Base-by-base conservation (phyloP, 495 filamentous ascomycete genomes). In the Clavariopsis aquatica region DNA sequence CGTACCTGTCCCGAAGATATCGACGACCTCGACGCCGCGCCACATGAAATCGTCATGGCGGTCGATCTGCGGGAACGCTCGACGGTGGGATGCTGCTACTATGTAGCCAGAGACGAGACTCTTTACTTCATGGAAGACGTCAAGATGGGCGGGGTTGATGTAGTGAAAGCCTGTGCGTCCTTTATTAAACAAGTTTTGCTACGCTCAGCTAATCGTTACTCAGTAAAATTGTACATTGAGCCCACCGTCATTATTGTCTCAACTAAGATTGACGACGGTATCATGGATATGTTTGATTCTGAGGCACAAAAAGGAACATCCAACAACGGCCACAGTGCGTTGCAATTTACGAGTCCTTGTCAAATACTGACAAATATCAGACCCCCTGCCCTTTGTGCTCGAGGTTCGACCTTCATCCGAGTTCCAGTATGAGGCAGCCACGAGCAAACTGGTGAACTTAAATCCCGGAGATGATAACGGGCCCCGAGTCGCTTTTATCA, bases 81-180 rank as follows among this genome's bases (percentile, higher is more conserved):
- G 0, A 89, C 83, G 0, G 80, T 98, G 15, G 94, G 94, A 5
- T 98, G 93, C 72, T 87, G 90, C 24, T 96, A 94, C 74, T 98
- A 93, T 74, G 79, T 88, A 22, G 87, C 86, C 2, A 76, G 82
- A 45, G 86, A 96, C 31, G 87, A 91, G 72, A 87, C 79, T 51
- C 75, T 98, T 13, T 89, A 88, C 31, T 76, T 97, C 52, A 84
- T 96, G 69, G 87, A 93, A 66, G 94, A 98, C 71, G 81, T 89
- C n/a, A 82, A 83, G 36, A 80, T 87, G 49, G 88, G 88, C 2
- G 84, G 83, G 8, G 73, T 87, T 17, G 90, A 93, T 38, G 79
- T 86, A 23, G 79, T 96, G 26, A 86, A 95, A 70, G 84, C 77
- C 55, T 73, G 87, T 89, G 67, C 62, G 81, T 76, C 9, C 49